phyloP scores from a whole-genome alignment of 345 rosid species.

The Barbarea vulgaris region DNA sequence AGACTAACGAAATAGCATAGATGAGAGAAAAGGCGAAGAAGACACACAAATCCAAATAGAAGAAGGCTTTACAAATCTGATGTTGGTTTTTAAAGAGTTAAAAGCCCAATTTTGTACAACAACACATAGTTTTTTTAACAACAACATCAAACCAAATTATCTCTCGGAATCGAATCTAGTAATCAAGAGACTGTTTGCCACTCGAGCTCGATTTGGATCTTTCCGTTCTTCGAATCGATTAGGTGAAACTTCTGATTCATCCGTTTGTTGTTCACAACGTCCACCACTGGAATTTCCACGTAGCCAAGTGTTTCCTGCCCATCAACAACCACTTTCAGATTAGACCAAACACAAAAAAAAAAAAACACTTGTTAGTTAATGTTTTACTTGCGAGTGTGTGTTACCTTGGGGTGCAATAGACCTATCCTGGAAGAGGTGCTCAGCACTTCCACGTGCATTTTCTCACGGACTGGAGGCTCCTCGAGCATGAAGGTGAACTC shows the following conservation, averaged over 20 bases:
- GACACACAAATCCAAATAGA: neutral
- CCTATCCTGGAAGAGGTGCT: constrained; percentile 86
- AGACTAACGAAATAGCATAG: neutral
- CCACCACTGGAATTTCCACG: constrained; percentile 65
- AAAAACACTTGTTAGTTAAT: neutral
- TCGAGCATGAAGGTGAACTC: constrained; percentile 75
- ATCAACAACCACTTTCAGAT: constrained; percentile 24
- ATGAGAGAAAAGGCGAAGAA: neutral
- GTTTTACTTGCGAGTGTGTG: neutral
- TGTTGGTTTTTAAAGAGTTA: constrained; percentile 28
- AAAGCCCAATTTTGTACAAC: constrained; percentile 42
- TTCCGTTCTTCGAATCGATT: constrained; percentile 88
- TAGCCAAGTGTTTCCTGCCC: constrained; percentile 81
- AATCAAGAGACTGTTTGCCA: constrained; percentile 73
- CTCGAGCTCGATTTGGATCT: constrained; percentile 81
- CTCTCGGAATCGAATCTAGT: constrained; percentile 14
- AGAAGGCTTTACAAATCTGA: constrained; percentile 35
- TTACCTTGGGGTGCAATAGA: constrained; percentile 86
- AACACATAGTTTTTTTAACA: constrained; percentile 21
- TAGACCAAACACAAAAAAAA: neutral
- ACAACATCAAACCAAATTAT: constrained; percentile 27
- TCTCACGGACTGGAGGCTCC: constrained; percentile 75
- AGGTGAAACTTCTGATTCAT: constrained; percentile 89
- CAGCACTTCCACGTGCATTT: constrained; percentile 75
- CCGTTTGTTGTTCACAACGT: constrained; percentile 82